phyloP scores from a whole-genome alignment of 805 yeast species.

The Kuraishia piskuri region DNA sequence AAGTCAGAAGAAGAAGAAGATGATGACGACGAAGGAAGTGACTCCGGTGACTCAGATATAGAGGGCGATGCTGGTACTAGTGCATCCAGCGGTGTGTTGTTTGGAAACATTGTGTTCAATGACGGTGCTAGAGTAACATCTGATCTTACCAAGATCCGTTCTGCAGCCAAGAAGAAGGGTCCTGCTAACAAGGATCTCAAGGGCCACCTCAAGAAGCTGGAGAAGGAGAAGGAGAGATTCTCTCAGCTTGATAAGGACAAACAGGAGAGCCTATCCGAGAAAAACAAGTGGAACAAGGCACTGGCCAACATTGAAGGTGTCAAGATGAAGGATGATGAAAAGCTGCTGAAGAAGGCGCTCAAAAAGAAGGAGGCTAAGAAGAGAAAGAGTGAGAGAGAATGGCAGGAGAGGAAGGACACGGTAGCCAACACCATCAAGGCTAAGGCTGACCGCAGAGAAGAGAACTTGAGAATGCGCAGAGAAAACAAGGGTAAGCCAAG shows the following conservation, averaged over 20 bases:
- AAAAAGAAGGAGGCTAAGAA: slow-evolving; percentile 78
- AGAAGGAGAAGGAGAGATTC: slow-evolving; percentile 61
- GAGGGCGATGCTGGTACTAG: slow-evolving; percentile 25
- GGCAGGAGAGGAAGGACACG: slow-evolving; percentile 82
- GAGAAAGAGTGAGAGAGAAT: slow-evolving; percentile 79
- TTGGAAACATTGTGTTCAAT: slow-evolving; percentile 72
- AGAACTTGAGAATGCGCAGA: slow-evolving; percentile 75
- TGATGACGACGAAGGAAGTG: slow-evolving; percentile 25
- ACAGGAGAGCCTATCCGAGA: slow-evolving; percentile 53
- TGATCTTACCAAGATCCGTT: slow-evolving; percentile 54
- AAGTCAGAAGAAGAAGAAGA: slow-evolving; percentile 18
- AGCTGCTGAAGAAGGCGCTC: slow-evolving; percentile 74
- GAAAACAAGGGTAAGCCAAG: slow-evolving; percentile 79
- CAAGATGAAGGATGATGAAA: slow-evolving; percentile 85
- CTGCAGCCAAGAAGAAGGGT: slow-evolving; percentile 59
- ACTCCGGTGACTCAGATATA: slow-evolving; percentile 21
- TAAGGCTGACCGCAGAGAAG: slow-evolving; percentile 83
- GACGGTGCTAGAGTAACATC: slow-evolving; percentile 78
- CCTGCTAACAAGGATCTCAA: slow-evolving; percentile 79
- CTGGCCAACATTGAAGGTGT: slow-evolving; percentile 83
- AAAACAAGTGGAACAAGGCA: slow-evolving; percentile 79
- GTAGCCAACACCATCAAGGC: slow-evolving; percentile 70
- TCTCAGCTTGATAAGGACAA: slow-evolving; percentile 51
- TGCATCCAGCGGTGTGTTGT: slow-evolving; percentile 40
- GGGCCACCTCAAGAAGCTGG: slow-evolving; percentile 72